phyloP scores from a whole-genome alignment of 805 yeast species.

The Pichia phayaonensis region DNA sequence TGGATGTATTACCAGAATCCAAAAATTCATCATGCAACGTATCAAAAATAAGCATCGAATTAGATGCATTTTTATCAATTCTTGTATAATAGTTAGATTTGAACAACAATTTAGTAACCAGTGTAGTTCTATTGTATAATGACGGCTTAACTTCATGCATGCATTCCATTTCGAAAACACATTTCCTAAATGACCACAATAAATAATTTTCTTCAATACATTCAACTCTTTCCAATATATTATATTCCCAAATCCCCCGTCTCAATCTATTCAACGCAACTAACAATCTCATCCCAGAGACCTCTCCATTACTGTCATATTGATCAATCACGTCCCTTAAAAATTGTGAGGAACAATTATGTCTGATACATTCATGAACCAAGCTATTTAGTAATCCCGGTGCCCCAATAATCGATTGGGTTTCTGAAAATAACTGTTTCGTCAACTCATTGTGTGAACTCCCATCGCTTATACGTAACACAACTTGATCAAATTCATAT shows the following conservation, averaged over 20 bases:
- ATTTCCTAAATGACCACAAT: constrained; percentile 8
- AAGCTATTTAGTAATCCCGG: constrained; percentile 2
- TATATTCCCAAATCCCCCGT: constrained; percentile 9
- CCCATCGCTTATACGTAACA: not conserved
- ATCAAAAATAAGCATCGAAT: constrained; percentile 9
- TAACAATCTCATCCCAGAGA: constrained; percentile 5
- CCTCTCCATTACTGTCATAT: constrained; percentile 8
- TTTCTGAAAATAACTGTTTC: constrained; percentile 2
- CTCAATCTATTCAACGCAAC: constrained; percentile 7
- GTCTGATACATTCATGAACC: constrained; percentile 7
- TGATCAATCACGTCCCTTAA: constrained; percentile 8
- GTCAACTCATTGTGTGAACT: not conserved
- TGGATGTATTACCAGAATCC: not conserved
- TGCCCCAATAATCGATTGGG: not conserved
- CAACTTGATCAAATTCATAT: constrained; percentile 7
- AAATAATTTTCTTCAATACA: constrained; percentile 8
- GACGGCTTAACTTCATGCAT: constrained; percentile 8
- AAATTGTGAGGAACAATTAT: constrained; percentile 8
- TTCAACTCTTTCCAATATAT: constrained; percentile 5
- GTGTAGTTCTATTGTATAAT: constrained; percentile 3
- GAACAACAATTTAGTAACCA: constrained; percentile 4
- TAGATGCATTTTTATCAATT: constrained; percentile 4
- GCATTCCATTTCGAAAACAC: constrained; percentile 10
- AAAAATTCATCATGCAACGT: constrained; percentile 9
- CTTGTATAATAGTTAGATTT: constrained; percentile 4